Evolutionary conservation across 1,284 basidiomycete species (phyloP).

Genomic region (Microbotryomycetes sp.): DNA sequence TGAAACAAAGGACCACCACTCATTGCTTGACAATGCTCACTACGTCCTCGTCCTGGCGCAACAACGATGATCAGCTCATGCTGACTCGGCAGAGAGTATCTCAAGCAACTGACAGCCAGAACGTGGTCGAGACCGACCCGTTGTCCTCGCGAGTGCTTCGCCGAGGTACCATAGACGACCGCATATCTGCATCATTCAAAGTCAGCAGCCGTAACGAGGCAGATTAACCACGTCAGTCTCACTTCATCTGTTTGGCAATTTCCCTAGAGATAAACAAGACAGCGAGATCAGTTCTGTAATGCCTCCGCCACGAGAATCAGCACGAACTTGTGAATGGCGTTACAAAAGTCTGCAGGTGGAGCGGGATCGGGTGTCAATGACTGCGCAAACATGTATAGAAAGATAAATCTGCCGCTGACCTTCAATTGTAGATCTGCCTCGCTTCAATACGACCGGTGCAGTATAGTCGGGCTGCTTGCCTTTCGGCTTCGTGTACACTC

Average conservation of each 20-base stretch:
- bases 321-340: slow-evolving; percentile 37
- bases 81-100: neutral
- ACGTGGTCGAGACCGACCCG: slow-evolving; percentile 74
- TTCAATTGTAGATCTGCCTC: slow-evolving; percentile 56
- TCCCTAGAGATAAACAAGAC: neutral
- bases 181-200: slow-evolving; percentile 47
- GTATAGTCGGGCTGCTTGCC: slow-evolving; percentile 84
- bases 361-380: neutral
- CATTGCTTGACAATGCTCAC: slow-evolving; percentile 21
- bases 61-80: neutral
- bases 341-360: slow-evolving; percentile 65
- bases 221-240: slow-evolving; percentile 71
- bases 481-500: slow-evolving; percentile 84
- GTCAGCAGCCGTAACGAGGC: slow-evolving; percentile 66
- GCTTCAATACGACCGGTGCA: slow-evolving; percentile 58
- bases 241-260: slow-evolving; percentile 6
- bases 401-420: neutral
- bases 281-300: too few species aligned
- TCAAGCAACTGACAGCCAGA: slow-evolving; percentile 19
- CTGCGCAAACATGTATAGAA: neutral
- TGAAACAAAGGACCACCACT: too few species aligned
- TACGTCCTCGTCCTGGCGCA: slow-evolving; percentile 15
- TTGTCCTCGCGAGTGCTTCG: slow-evolving; percentile 92
- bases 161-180: slow-evolving; percentile 86
- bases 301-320: too few species aligned